Conservation (phyloP, 768 basidiomycete genomes). For the Hypholoma sublateritium region DNA sequence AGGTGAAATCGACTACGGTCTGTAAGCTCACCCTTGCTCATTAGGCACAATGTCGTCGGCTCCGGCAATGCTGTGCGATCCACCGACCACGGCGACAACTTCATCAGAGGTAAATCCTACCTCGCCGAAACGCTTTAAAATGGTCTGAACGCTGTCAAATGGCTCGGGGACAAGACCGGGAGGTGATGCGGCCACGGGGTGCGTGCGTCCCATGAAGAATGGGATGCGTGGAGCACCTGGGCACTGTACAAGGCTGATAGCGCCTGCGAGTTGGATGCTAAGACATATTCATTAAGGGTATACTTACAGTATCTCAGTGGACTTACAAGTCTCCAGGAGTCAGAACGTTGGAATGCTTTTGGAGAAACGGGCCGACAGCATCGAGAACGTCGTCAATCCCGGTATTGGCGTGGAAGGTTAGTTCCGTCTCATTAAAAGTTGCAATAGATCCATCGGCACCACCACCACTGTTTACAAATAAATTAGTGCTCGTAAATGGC, state of each 20-base stretch:
- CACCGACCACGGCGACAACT: slow-evolving; percentile 33
- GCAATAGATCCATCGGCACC: slow-evolving; percentile 52
- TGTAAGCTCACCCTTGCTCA: slow-evolving; percentile 8
- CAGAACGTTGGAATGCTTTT: slow-evolving; percentile 31
- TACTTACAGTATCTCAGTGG: background rate
- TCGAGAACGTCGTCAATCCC: slow-evolving; percentile 44
- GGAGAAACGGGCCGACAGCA: slow-evolving; percentile 31
- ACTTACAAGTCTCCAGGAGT: slow-evolving; percentile 47
- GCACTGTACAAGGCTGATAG: slow-evolving; percentile 42
- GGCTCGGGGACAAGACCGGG: slow-evolving; percentile 15
- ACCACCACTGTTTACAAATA: slow-evolving; percentile 28
- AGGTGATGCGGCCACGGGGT: slow-evolving; percentile 30
- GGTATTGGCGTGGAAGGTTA: slow-evolving; percentile 39
- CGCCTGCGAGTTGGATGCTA: slow-evolving; percentile 48
- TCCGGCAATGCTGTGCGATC: slow-evolving; percentile 18
- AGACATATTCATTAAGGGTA: background rate
- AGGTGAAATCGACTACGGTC: background rate
- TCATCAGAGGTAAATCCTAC: slow-evolving; percentile 36
- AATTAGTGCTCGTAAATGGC: background rate
- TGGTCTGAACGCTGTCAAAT: slow-evolving; percentile 25
- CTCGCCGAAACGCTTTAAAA: slow-evolving; percentile 34
- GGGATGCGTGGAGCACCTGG: slow-evolving; percentile 40
- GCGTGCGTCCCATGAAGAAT: slow-evolving; percentile 38
- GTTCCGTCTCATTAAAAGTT: slow-evolving; percentile 41
- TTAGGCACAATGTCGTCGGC: slow-evolving; percentile 16